Conservation (phyloP, 2,329 filamentous ascomycete species). For the Diplodia seriata region DNA sequence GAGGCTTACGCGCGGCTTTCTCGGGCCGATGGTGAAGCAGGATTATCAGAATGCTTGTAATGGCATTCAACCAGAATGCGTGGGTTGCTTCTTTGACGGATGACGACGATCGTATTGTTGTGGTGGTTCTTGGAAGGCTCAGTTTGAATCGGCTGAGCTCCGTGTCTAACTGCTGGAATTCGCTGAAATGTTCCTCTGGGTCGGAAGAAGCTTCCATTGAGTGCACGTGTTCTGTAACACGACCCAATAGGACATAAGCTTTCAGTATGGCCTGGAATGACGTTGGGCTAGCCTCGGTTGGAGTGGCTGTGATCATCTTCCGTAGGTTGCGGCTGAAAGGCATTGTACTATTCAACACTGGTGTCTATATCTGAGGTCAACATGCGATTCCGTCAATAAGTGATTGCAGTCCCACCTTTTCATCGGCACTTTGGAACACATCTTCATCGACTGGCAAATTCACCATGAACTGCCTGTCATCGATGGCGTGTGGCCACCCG, state of each 20-base stretch:
- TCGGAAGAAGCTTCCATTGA: slow-evolving; percentile 40
- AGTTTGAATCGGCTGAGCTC: slow-evolving; percentile 41
- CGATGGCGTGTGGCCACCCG: slow-evolving; percentile 41
- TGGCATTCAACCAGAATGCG: slow-evolving; percentile 41
- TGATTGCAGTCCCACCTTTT: neutral
- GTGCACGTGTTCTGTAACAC: slow-evolving; percentile 40
- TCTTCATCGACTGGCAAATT: slow-evolving; percentile 41
- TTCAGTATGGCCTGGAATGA: slow-evolving; percentile 32
- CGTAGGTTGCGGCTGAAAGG: slow-evolving; percentile 40
- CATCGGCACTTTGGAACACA: slow-evolving; percentile 27
- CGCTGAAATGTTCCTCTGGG: slow-evolving; percentile 38
- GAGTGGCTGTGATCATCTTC: slow-evolving; percentile 36
- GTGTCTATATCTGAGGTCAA: neutral
- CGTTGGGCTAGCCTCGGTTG: slow-evolving; percentile 40
- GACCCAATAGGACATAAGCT: slow-evolving; percentile 42
- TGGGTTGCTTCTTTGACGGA: neutral
- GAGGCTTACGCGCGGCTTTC: neutral
- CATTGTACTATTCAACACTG: slow-evolving; percentile 17
- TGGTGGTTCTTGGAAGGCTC: slow-evolving; percentile 39
- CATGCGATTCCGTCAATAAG: too few relatives aligned
- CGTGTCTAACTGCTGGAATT: slow-evolving; percentile 40
- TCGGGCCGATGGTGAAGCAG: slow-evolving; percentile 40
- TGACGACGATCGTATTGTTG: neutral
- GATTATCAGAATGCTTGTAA: slow-evolving; percentile 39
- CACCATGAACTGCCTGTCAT: slow-evolving; percentile 44